Percentiles rank a stretch among this genome's conserved stretches.
Conservation (phyloP, 2,329 filamentous ascomycete species). For the Rugonectria rugulosa region DNA sequence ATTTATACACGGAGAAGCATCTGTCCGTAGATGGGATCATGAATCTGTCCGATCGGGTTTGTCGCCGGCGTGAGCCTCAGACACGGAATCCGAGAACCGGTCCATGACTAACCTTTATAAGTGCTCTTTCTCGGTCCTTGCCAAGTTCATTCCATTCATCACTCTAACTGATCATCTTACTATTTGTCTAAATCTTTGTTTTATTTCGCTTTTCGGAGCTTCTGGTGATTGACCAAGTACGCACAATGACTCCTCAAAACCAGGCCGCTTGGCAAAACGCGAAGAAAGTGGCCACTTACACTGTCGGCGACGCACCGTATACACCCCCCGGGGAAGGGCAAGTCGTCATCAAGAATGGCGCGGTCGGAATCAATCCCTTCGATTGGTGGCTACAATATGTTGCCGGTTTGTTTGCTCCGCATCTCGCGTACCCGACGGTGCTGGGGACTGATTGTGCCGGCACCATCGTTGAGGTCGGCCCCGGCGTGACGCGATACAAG, state of each 20-base stretch:
- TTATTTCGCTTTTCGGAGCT: too few species aligned
- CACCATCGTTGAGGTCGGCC: conserved; percentile 40
- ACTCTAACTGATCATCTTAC: too few species aligned
- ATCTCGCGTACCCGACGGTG: conserved; percentile 40
- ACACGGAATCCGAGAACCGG: too few species aligned
- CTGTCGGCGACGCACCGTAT: background rate
- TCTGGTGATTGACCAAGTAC: too few species aligned
- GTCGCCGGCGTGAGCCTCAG: too few species aligned
- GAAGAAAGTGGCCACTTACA: background rate
- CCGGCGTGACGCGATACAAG: conserved; percentile 20
- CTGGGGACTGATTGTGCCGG: conserved; percentile 41
- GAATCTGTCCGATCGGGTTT: background rate
- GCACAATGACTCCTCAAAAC: conserved; percentile 3
- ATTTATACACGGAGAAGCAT: too few species aligned
- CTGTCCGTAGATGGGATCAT: too few species aligned
- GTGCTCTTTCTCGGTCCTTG: too few species aligned
- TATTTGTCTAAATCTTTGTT: too few species aligned
- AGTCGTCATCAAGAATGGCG: conserved; percentile 37
- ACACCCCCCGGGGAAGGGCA: conserved; percentile 18
- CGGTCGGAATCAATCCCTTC: conserved; percentile 41
- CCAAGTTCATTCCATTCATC: too few species aligned
- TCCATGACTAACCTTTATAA: background rate
- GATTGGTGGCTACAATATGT: conserved; percentile 34
- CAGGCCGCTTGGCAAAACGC: conserved; percentile 11
- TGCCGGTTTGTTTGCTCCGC: conserved; percentile 19